Conservation (phyloP, 2,329 filamentous ascomycete species). For the Fusarium compactum region DNA sequence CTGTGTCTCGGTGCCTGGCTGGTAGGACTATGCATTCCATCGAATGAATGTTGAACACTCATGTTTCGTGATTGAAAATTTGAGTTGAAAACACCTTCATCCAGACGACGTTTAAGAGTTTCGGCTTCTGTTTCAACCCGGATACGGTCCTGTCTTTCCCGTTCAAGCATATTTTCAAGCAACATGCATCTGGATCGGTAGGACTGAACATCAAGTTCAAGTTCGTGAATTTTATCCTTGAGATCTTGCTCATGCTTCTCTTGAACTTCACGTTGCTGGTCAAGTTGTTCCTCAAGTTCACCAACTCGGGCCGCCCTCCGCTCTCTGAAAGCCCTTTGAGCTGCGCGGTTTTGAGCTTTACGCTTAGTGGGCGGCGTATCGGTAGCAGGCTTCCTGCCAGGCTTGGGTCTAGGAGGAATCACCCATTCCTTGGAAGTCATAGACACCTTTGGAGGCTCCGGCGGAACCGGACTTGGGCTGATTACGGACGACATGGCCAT, state of each 20-base stretch:
- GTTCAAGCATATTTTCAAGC: slow-evolving; percentile 73
- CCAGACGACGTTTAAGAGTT: slow-evolving; percentile 49
- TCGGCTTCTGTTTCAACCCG: slow-evolving; percentile 58
- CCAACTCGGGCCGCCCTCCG: slow-evolving; percentile 86
- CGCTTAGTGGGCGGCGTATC: slow-evolving; percentile 93
- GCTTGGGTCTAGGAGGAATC: slow-evolving; percentile 85
- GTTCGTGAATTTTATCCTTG: slow-evolving; percentile 66
- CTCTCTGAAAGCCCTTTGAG: slow-evolving; percentile 91
- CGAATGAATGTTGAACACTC: slow-evolving; percentile 46
- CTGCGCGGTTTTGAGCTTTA: slow-evolving; percentile 93
- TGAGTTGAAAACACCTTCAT: slow-evolving; percentile 46
- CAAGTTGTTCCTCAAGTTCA: slow-evolving; percentile 76
- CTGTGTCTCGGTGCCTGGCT: slow-evolving; percentile 47
- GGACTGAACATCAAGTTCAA: slow-evolving; percentile 76
- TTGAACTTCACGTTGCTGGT: slow-evolving; percentile 68
- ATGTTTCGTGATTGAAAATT: slow-evolving; percentile 47
- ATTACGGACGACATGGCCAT: slow-evolving; percentile 63
- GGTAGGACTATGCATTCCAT: slow-evolving; percentile 47
- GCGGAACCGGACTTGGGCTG: slow-evolving; percentile 53
- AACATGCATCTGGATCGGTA: slow-evolving; percentile 71
- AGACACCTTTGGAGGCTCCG: slow-evolving; percentile 62
- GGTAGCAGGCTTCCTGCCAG: slow-evolving; percentile 91
- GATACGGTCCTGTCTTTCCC: slow-evolving; percentile 64
- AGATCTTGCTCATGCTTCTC: slow-evolving; percentile 69
- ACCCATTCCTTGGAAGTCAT: slow-evolving; percentile 89